phyloP scores from a whole-genome alignment of 208 protist species.

The Acanthamoeba culbertsoni region DNA sequence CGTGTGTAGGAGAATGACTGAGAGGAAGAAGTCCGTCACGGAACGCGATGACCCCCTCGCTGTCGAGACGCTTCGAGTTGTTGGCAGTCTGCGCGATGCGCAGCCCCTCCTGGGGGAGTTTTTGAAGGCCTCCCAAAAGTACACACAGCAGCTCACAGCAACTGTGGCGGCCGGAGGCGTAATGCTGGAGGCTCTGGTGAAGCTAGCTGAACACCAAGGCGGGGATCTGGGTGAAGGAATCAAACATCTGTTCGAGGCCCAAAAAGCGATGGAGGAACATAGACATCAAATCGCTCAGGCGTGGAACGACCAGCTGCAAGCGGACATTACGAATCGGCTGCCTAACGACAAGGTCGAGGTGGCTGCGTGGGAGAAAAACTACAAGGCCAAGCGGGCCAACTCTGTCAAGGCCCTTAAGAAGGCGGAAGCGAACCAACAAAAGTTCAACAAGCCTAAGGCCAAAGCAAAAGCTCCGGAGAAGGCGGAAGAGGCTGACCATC shows the following conservation, averaged over 20 bases:
- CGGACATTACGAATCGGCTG: not conserved
- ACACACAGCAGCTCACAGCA: not conserved
- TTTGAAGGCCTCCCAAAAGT: constrained; percentile 38
- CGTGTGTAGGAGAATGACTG: not conserved
- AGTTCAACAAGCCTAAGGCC: constrained; percentile 44
- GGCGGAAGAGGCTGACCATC: not conserved
- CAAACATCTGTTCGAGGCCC: not conserved
- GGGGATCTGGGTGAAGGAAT: constrained; percentile 2
- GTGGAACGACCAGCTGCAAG: not conserved
- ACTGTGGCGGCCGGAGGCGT: not conserved
- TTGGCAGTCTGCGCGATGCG: not conserved
- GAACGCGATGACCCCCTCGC: not conserved
- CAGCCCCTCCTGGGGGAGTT: constrained; percentile 8
- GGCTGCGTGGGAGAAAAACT: not conserved
- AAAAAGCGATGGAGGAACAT: not conserved
- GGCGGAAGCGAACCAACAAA: constrained; percentile 5
- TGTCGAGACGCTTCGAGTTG: not conserved
- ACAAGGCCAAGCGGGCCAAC: constrained; percentile 1
- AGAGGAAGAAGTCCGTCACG: not conserved
- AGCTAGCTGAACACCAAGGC: not conserved
- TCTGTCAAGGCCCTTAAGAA: constrained; percentile 36
- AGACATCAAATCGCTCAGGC: not conserved
- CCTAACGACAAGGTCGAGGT: not conserved
- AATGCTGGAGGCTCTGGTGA: not conserved
- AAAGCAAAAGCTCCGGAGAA: constrained; percentile 1